Percentiles rank a stretch among this genome's conserved stretches.
Evolutionary conservation across 345 rosid genomes (phyloP).

Genomic region (Turnera subulata): DNA sequence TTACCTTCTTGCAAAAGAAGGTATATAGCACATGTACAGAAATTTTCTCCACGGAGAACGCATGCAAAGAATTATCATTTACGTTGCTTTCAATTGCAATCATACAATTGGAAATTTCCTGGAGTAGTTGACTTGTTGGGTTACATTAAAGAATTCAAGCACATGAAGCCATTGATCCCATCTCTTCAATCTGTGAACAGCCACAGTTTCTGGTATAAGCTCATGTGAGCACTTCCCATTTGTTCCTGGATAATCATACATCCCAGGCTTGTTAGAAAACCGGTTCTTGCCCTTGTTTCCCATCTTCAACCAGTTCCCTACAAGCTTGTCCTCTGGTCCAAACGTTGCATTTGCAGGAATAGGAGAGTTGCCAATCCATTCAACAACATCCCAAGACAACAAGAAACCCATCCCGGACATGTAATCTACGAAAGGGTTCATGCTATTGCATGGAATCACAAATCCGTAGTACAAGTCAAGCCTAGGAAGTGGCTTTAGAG

Average conservation of each 20-base stretch:
- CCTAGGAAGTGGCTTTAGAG: constrained; percentile 25
- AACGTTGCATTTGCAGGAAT: constrained; percentile 22
- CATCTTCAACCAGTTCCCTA: constrained; percentile 35
- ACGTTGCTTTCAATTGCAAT: neutral
- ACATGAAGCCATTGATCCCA: constrained; percentile 38
- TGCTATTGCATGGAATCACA: constrained; percentile 36
- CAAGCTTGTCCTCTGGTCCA: constrained; percentile 46
- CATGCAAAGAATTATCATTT: no score
- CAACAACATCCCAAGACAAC: constrained; percentile 41
- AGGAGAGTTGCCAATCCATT: constrained; percentile 31
- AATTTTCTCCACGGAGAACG: no score
- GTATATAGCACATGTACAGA: no score
- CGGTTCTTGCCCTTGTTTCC: constrained; percentile 34
- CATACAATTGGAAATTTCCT: neutral
- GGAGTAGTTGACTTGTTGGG: constrained; percentile 19
- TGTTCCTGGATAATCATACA: constrained; percentile 44
- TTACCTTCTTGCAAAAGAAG: no score
- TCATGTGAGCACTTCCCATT: constrained; percentile 39
- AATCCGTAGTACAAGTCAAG: constrained; percentile 39
- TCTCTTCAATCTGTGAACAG: constrained; percentile 36
- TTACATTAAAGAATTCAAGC: constrained; percentile 37
- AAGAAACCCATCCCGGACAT: constrained; percentile 44
- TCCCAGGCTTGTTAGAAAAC: constrained; percentile 32
- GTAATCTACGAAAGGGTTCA: constrained; percentile 35
- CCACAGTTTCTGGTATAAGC: constrained; percentile 32